Conservation (phyloP, 2,329 filamentous ascomycete species). For the Knufia petricola region DNA sequence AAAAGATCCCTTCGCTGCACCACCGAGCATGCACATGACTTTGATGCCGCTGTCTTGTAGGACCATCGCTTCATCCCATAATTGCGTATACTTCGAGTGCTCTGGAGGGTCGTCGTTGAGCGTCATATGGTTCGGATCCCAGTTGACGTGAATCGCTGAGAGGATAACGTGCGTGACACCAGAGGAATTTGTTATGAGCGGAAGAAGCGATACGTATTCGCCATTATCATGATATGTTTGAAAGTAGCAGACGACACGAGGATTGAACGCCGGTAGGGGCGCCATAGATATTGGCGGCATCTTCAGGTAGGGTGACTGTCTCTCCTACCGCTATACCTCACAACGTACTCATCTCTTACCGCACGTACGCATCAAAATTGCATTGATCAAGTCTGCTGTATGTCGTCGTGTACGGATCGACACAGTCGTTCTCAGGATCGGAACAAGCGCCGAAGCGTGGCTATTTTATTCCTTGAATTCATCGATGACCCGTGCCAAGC, state of each 20-base stretch:
- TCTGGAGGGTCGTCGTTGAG: slow-evolving; percentile 70
- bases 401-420: too few relatives aligned
- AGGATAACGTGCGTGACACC: slow-evolving; percentile 74
- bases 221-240: slow-evolving; percentile 53
- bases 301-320: not conserved
- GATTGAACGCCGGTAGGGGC: slow-evolving; percentile 20
- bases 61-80: slow-evolving; percentile 69
- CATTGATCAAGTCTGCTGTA: too few relatives aligned
- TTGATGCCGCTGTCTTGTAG: slow-evolving; percentile 67
- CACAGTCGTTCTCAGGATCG: too few relatives aligned
- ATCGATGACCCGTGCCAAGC: too few relatives aligned
- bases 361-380: too few relatives aligned
- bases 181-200: slow-evolving; percentile 46
- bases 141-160: slow-evolving; percentile 76
- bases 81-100: slow-evolving; percentile 55
- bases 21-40: slow-evolving; percentile 78
- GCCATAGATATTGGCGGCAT: slow-evolving; percentile 32
- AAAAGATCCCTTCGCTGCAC: slow-evolving; percentile 69
- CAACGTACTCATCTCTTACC: too few relatives aligned
- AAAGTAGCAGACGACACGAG: slow-evolving; percentile 45
- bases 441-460: too few relatives aligned
- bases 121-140: slow-evolving; percentile 54
- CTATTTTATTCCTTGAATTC: too few relatives aligned
- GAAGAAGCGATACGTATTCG: slow-evolving; percentile 50
- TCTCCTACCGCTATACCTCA: too few relatives aligned